phyloP scores from a whole-genome alignment of 345 rosid species.

The Noccaea bulbosa region DNA sequence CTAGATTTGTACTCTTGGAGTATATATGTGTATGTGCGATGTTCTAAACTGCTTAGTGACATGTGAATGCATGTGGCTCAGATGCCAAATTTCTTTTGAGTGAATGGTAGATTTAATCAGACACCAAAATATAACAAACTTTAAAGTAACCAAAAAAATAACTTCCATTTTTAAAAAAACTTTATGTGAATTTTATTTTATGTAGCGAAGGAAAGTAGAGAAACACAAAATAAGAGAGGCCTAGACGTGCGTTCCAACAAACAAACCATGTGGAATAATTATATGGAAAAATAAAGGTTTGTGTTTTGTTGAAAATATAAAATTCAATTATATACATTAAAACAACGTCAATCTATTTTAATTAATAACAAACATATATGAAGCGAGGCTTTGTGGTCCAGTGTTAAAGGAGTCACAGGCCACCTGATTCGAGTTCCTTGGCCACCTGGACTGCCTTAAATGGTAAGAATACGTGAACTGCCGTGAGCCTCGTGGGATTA shows the following conservation, averaged over 20 bases:
- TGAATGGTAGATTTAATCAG: conserved; percentile 7
- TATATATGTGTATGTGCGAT: not conserved
- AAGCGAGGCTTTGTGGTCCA: no score
- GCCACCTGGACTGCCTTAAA: no score
- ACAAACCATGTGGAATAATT: conserved; percentile 5
- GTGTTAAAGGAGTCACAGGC: no score
- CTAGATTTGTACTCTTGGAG: no score
- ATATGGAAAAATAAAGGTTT: not conserved
- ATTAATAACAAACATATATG: no score
- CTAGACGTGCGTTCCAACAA: conserved; percentile 5
- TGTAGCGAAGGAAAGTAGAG: not conserved
- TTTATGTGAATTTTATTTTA: not conserved
- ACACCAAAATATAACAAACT: conserved; percentile 1
- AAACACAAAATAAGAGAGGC: conserved; percentile 17
- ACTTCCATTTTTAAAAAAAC: not conserved
- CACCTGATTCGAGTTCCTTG: no score
- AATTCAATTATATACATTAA: no score
- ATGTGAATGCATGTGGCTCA: conserved; percentile 35
- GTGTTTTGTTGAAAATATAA: not conserved
- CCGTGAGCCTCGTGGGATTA: no score
- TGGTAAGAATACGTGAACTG: no score
- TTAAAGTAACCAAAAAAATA: conserved; percentile 1
- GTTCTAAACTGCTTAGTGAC: conserved; percentile 30
- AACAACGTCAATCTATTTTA: no score
- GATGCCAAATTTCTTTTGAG: conserved; percentile 17